A percentile compares a stretch with the other conserved stretches of the same genome.
phyloP scores from a whole-genome alignment of 441 rosid species.

The Biscutella laevigata region DNA sequence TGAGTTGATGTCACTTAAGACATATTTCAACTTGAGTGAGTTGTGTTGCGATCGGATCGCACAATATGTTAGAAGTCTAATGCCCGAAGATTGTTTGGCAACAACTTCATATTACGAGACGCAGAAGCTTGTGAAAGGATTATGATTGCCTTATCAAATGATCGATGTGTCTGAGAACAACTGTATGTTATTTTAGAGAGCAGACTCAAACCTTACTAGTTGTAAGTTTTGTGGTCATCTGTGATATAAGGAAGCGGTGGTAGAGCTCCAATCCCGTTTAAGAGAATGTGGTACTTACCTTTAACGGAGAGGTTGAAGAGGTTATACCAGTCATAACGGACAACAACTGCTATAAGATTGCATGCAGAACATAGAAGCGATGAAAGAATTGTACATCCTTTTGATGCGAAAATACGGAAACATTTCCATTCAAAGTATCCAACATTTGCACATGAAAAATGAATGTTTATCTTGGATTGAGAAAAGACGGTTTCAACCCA shows the following conservation, averaged over 20 bases:
- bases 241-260: neutral
- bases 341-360: neutral
- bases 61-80: too few relatives aligned
- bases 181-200: too few relatives aligned
- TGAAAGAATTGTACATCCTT: neutral
- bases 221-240: too few relatives aligned
- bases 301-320: neutral
- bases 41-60: too few relatives aligned
- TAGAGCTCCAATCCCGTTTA: neutral
- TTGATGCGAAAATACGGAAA: neutral
- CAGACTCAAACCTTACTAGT: too few relatives aligned
- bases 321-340: neutral
- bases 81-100: too few relatives aligned
- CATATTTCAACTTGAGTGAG: too few relatives aligned
- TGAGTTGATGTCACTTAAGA: too few relatives aligned
- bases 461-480: neutral
- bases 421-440: neutral
- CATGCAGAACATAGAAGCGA: neutral
- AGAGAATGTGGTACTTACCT: neutral
- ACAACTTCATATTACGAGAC: too few relatives aligned
- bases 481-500: neutral
- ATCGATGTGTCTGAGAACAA: too few relatives aligned
- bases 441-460: neutral
- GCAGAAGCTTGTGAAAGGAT: too few relatives aligned
- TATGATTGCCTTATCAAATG: too few relatives aligned